phyloP scores from a whole-genome alignment of 2,329 filamentous ascomycete species.

The Calonectria honghensis region DNA sequence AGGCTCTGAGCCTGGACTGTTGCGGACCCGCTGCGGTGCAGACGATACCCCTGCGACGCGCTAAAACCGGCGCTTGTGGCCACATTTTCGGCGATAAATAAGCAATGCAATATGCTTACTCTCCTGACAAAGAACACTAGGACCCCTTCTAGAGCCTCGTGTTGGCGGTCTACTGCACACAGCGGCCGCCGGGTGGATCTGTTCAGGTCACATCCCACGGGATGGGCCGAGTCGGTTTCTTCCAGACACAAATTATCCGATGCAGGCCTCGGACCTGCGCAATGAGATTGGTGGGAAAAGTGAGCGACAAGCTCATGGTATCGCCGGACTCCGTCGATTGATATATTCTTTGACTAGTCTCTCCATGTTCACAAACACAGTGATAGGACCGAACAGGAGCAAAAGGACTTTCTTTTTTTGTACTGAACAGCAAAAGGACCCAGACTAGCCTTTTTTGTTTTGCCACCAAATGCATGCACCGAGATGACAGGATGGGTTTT shows the following conservation, averaged over 20 bases:
- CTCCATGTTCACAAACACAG: neutral
- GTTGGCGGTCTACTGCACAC: neutral
- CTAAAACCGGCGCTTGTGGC: neutral
- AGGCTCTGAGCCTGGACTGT: neutral
- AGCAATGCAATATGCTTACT: slow-evolving; percentile 18
- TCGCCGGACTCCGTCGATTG: neutral
- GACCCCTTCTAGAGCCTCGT: neutral
- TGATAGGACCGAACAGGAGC: neutral
- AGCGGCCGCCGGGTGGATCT: neutral
- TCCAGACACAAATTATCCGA: neutral
- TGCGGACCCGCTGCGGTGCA: neutral
- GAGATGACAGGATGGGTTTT: too few relatives aligned
- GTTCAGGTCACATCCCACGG: neutral
- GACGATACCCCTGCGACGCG: neutral
- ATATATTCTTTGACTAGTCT: too few relatives aligned
- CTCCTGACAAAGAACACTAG: slow-evolving; percentile 10
- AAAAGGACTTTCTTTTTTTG: neutral
- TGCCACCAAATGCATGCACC: neutral
- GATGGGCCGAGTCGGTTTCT: neutral
- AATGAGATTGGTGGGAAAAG: neutral
- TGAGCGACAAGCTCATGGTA: neutral
- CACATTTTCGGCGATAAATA: slow-evolving; percentile 14
- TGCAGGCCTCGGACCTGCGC: neutral
- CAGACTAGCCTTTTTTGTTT: neutral
- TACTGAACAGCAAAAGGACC: neutral